Evolutionary conservation across 1,284 basidiomycete species (phyloP).

Genomic region (Anthracocystis setariae): DNA sequence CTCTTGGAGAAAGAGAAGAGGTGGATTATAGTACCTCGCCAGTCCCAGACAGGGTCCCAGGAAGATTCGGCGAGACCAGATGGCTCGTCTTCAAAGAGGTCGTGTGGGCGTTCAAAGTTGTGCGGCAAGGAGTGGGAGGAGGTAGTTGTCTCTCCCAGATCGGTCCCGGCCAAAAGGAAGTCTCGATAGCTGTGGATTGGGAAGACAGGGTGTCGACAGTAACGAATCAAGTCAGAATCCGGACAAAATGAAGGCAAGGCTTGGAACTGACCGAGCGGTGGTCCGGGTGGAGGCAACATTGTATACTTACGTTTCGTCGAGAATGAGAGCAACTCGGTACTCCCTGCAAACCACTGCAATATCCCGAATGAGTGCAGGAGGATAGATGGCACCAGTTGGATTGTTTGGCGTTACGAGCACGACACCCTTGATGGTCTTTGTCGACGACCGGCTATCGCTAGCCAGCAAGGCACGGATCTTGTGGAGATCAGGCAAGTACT

Average conservation of each 20-base stretch:
- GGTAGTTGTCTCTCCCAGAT: slow-evolving; percentile 4
- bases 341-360: slow-evolving; percentile 76
- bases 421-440: slow-evolving; percentile 75
- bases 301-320: slow-evolving; percentile 26
- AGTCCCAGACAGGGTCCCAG: slow-evolving; percentile 55
- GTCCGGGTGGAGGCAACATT: neutral
- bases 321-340: slow-evolving; percentile 76
- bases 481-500: slow-evolving; percentile 75
- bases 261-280: neutral
- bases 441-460: slow-evolving; percentile 68
- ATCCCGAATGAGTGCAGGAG: slow-evolving; percentile 73
- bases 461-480: slow-evolving; percentile 72
- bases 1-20: slow-evolving; percentile 73
- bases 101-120: slow-evolving; percentile 71
- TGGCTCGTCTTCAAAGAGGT: slow-evolving; percentile 70
- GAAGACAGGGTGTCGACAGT: neutral
- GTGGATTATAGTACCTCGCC: slow-evolving; percentile 71
- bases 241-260: too few relatives aligned
- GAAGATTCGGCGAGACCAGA: slow-evolving; percentile 9
- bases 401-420: slow-evolving; percentile 72
- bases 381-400: slow-evolving; percentile 79
- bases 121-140: slow-evolving; percentile 8
- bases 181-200: slow-evolving; percentile 74
- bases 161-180: slow-evolving; percentile 73
- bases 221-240: neutral